Percentiles rank a stretch among this genome's conserved stretches.
Evolutionary conservation across 208 protist species (phyloP).

Genomic region (Acanthamoeba royreba): DNA sequence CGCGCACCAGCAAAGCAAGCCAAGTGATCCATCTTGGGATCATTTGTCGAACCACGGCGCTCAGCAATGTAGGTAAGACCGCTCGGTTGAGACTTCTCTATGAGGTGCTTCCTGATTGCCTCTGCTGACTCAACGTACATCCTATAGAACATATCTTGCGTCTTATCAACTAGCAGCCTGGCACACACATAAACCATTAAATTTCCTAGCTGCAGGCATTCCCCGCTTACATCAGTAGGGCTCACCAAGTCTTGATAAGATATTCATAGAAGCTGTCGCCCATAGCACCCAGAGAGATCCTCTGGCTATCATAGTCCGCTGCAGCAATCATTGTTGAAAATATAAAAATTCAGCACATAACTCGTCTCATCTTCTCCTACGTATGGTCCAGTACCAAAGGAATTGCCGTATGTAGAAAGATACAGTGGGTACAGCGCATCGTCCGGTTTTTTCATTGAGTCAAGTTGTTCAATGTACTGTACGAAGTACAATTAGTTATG

Average conservation of each 20-base stretch:
- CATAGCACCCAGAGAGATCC: conserved; percentile 57
- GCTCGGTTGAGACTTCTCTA: not conserved
- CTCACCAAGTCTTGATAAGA: conserved; percentile 70
- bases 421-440: conserved; percentile 65
- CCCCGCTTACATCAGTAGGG: no score
- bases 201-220: no score
- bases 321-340: not conserved
- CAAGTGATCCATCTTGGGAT: conserved; percentile 26
- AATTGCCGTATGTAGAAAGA: not conserved
- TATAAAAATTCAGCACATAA: no score
- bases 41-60: not conserved
- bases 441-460: not conserved
- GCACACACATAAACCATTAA: no score
- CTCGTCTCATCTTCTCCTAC: not conserved
- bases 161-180: not conserved
- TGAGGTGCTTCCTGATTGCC: not conserved
- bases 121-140: not conserved
- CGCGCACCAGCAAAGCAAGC: conserved; percentile 22
- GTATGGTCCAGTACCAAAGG: not conserved
- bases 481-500: not conserved
- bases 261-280: conserved; percentile 81
- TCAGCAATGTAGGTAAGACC: not conserved
- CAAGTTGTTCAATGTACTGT: conserved; percentile 3
- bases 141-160: not conserved
- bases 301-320: not conserved